Evolutionary conservation across 2,329 filamentous ascomycete genomes (phyloP).

Genomic region (Aspergillus vadensis): DNA sequence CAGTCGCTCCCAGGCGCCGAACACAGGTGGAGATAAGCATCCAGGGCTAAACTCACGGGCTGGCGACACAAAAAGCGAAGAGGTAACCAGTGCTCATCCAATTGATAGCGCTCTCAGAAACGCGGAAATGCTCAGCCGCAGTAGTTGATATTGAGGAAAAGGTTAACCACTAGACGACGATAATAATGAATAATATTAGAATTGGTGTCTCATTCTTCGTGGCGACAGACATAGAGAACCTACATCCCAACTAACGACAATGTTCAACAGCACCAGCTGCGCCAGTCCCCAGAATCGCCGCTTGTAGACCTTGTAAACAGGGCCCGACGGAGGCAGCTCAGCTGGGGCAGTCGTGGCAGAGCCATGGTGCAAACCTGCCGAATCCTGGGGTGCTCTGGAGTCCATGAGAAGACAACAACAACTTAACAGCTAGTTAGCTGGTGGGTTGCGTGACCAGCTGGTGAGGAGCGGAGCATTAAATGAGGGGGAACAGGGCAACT

Average conservation of each 20-base stretch:
- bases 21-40: background rate
- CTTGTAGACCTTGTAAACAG: conserved; percentile 67
- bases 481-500: conserved; percentile 3
- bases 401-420: conserved; percentile 4
- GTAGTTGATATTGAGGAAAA: conserved; percentile 80
- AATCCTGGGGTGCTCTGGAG: conserved; percentile 7
- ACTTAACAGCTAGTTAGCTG: background rate
- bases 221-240: conserved; percentile 38
- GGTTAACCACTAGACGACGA: conserved; percentile 72
- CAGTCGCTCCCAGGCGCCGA: background rate
- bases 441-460: background rate
- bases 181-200: too few species aligned
- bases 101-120: conserved; percentile 77
- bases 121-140: conserved; percentile 73
- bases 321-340: conserved; percentile 22
- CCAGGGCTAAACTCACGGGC: conserved; percentile 55
- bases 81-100: conserved; percentile 90
- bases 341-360: background rate
- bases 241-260: conserved; percentile 94
- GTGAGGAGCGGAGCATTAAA: background rate
- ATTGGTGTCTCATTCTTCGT: background rate
- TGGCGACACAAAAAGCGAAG: conserved; percentile 75
- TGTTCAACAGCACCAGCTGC: conserved; percentile 84
- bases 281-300: conserved; percentile 84
- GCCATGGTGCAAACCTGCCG: conserved; percentile 8